These are phyloP conservation scores for Wickerhamiella australiensis DNA, from an alignment of 805 yeast species.

Conservation along the genomic window DNA sequence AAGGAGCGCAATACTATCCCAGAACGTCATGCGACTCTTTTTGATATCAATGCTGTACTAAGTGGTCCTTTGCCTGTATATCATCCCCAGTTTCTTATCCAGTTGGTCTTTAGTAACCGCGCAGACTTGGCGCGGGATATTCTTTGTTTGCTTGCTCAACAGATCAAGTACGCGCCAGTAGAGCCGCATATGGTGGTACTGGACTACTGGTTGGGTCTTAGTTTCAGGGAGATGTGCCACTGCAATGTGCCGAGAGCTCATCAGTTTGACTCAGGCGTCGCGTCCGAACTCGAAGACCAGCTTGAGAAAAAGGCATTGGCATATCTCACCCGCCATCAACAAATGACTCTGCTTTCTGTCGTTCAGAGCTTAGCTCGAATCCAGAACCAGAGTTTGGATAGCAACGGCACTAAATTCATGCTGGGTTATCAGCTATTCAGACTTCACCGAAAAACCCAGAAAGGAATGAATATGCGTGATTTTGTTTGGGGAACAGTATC, in stretches of 20 bases:
- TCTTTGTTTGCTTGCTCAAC: slow-evolving; percentile 40
- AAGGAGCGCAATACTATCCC: slow-evolving; percentile 36
- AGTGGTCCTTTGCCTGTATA: slow-evolving; percentile 85
- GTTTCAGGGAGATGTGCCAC: not conserved
- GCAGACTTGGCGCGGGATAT: slow-evolving; percentile 44
- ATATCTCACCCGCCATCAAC: slow-evolving; percentile 80
- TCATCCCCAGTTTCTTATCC: slow-evolving; percentile 84
- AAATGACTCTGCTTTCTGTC: slow-evolving; percentile 62
- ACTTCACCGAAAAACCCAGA: slow-evolving; percentile 38
- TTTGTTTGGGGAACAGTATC: slow-evolving; percentile 80
- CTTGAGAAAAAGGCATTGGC: slow-evolving; percentile 60
- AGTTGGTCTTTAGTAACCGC: slow-evolving; percentile 55
- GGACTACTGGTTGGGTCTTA: slow-evolving; percentile 25
- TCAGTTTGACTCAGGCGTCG: slow-evolving; percentile 20
- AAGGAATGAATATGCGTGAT: slow-evolving; percentile 61
- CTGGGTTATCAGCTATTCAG: slow-evolving; percentile 60
- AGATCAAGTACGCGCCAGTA: slow-evolving; percentile 33
- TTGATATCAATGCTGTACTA: slow-evolving; percentile 59
- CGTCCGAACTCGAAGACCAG: slow-evolving; percentile 41
- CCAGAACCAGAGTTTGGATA: slow-evolving; percentile 33
- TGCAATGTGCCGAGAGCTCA: not conserved
- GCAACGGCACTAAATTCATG: slow-evolving; percentile 40
- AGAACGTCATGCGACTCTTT: slow-evolving; percentile 30
- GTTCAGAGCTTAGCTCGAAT: slow-evolving; percentile 42
- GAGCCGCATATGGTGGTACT: slow-evolving; percentile 29